Evolutionary conservation across 768 basidiomycete species (phyloP).

Genomic region (Dioszegia crocea): DNA sequence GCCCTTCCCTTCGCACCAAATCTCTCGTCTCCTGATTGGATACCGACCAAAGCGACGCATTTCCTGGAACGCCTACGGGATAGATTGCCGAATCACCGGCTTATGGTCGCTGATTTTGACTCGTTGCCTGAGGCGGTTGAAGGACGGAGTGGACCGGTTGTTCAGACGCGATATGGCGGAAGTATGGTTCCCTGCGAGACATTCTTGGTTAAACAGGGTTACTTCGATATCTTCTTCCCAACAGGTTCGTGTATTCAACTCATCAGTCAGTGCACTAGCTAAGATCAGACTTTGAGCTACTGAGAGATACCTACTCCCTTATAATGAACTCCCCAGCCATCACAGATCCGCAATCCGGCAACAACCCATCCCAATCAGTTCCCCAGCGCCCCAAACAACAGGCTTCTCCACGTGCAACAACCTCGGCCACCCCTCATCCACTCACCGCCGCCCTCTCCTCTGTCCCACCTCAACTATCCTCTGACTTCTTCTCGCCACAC

Average conservation of each 20-base stretch:
- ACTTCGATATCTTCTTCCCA: slow-evolving; percentile 98
- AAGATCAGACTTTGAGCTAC: slow-evolving; percentile 61
- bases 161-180: slow-evolving; percentile 84
- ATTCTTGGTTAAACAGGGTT: slow-evolving; percentile 86
- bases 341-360: slow-evolving; percentile 55
- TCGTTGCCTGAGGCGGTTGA: slow-evolving; percentile 78
- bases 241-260: slow-evolving; percentile 53
- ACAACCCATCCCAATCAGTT: slow-evolving; percentile 51
- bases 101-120: slow-evolving; percentile 89
- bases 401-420: not conserved
- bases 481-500: slow-evolving; percentile 55
- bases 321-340: slow-evolving; percentile 55
- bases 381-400: not conserved
- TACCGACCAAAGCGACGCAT: slow-evolving; percentile 83
- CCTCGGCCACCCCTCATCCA: not conserved
- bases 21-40: slow-evolving; percentile 77
- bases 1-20: slow-evolving; percentile 85
- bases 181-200: slow-evolving; percentile 84
- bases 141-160: slow-evolving; percentile 79
- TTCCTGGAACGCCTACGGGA: slow-evolving; percentile 76
- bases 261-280: not conserved
- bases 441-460: not conserved
- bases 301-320: slow-evolving; percentile 86
- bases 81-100: slow-evolving; percentile 86
- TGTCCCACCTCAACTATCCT: slow-evolving; percentile 1